Percentiles rank a stretch among this genome's conserved stretches.
These are phyloP conservation scores for Elsinoe fawcettii DNA, from an alignment of 2,329 filamentous ascomycete species.

Conservation along the genomic window DNA sequence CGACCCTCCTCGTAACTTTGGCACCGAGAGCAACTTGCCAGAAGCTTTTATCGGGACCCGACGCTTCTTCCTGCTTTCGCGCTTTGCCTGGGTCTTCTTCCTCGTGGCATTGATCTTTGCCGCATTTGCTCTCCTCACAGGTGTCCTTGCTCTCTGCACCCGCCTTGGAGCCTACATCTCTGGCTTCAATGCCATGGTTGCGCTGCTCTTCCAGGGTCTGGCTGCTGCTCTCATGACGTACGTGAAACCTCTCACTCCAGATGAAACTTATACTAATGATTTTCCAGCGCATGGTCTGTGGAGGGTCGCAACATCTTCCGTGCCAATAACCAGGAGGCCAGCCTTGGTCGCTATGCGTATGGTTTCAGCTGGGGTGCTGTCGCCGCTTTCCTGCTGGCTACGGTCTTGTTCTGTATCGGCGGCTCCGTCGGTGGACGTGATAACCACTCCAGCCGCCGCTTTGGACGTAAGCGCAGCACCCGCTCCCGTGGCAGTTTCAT, in stretches of 20 bases:
- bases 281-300: conserved; percentile 56
- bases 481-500: conserved; percentile 45
- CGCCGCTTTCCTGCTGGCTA: conserved; percentile 57
- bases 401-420: conserved; percentile 59
- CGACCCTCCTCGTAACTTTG: conserved; percentile 56
- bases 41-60: conserved; percentile 48
- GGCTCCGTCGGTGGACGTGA: conserved; percentile 34
- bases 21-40: conserved; percentile 47
- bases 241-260: conserved; percentile 28
- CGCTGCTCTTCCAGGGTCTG: conserved; percentile 62
- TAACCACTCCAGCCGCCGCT: conserved; percentile 33
- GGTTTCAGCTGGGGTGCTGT: conserved; percentile 71
- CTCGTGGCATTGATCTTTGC: conserved; percentile 77
- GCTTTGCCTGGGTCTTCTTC: conserved; percentile 90
- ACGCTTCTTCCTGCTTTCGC: conserved; percentile 74
- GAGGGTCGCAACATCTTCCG: conserved; percentile 61
- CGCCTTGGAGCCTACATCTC: conserved; percentile 63
- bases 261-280: conserved; percentile 21
- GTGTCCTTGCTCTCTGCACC: conserved; percentile 62
- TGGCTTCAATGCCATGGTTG: conserved; percentile 49
- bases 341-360: conserved; percentile 60
- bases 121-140: conserved; percentile 57
- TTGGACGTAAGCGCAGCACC: conserved; percentile 45
- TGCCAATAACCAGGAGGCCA: conserved; percentile 47
- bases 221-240: conserved; percentile 70